Evolutionary conservation across 1,284 basidiomycete species (phyloP).

Genomic region (Ustilago cynodontis): DNA sequence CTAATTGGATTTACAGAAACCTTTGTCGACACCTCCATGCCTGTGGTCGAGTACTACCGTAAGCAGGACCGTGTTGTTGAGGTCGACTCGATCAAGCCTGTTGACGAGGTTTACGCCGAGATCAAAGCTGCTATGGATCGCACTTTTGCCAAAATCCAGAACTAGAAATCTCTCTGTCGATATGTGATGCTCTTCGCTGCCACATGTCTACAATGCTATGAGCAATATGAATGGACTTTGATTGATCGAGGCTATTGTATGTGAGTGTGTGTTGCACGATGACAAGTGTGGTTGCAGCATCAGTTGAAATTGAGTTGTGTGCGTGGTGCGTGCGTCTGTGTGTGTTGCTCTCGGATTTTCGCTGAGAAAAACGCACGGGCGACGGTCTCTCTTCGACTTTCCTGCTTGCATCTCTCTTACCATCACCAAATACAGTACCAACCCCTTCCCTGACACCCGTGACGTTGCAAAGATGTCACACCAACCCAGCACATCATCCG

Average conservation of each 20-base stretch:
- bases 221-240: not conserved
- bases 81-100: constrained; percentile 73
- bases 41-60: constrained; percentile 90
- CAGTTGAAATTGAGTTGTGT: not conserved
- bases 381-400: not conserved
- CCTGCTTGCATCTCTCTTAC: not conserved
- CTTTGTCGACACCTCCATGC: constrained; percentile 93
- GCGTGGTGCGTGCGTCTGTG: constrained; percentile 9
- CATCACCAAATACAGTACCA: constrained; percentile 8
- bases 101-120: constrained; percentile 64
- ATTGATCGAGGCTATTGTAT: not conserved
- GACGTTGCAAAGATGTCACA: constrained; percentile 14
- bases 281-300: not conserved
- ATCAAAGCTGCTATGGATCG: constrained; percentile 62
- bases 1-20: constrained; percentile 76
- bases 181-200: not conserved
- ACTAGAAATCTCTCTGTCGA: not conserved
- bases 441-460: not conserved
- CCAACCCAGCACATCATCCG: not conserved
- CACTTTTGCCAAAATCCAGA: constrained; percentile 50
- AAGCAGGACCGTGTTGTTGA: constrained; percentile 81
- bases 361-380: not conserved
- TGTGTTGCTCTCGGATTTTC: constrained; percentile 6
- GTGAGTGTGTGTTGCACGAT: not conserved
- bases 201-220: not conserved